phyloP scores from a whole-genome alignment of 176 grass and related monocot species.

The Oryza australiensis region DNA sequence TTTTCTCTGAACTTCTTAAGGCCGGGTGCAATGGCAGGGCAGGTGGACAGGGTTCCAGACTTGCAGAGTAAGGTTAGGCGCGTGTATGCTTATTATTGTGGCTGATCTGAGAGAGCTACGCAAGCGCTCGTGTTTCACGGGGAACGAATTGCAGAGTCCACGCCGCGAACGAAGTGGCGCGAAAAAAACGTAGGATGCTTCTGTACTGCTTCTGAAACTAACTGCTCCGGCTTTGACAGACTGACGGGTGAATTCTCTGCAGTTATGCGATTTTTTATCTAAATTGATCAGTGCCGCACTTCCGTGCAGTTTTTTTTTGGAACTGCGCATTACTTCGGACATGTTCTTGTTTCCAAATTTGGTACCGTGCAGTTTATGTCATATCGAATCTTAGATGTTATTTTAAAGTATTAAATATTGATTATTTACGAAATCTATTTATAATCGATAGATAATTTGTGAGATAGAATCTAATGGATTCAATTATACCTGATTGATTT shows the following conservation, averaged over 20 bases:
- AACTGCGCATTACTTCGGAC: neutral
- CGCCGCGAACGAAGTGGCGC: neutral
- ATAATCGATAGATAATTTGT: too few species aligned
- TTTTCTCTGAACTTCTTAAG: neutral
- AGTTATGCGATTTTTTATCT: neutral
- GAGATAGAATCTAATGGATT: too few species aligned
- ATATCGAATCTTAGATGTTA: too few species aligned
- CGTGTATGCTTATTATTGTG: neutral
- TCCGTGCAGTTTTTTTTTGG: neutral
- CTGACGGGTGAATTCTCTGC: too few species aligned
- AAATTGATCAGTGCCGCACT: neutral
- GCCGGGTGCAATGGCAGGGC: neutral
- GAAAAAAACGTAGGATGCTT: neutral
- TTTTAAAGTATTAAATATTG: too few species aligned
- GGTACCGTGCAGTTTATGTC: too few species aligned
- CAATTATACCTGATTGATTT: too few species aligned
- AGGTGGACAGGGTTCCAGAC: neutral
- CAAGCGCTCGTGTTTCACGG: slow-evolving; percentile 14
- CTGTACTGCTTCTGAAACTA: neutral
- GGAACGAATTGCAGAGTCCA: neutral
- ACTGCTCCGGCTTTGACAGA: too few species aligned
- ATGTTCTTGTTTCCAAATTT: neutral
- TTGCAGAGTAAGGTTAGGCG: neutral
- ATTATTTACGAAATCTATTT: too few species aligned
- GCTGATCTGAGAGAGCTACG: neutral